Conservation (phyloP, 2,329 filamentous ascomycete species). For the Rhynchosporium secalis region DNA sequence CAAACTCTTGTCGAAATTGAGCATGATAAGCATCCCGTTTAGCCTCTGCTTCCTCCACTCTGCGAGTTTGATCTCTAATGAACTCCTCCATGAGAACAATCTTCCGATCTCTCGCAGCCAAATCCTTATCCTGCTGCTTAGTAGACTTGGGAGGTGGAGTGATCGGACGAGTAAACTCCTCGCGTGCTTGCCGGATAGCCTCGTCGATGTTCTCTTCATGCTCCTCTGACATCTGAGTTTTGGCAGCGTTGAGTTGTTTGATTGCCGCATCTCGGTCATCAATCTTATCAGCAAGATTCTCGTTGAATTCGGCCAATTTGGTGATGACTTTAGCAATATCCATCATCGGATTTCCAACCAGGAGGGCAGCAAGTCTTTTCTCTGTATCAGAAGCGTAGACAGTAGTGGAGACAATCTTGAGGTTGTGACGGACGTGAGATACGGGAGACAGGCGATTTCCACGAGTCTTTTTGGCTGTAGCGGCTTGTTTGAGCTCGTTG, state of each 20-base stretch:
- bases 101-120: neutral
- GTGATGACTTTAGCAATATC: neutral
- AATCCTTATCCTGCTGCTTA: neutral
- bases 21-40: neutral
- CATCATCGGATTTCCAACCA: constrained; percentile 9
- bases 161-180: neutral
- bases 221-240: neutral
- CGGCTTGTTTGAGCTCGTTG: neutral
- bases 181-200: neutral
- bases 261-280: constrained; percentile 4
- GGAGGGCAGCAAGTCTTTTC: neutral
- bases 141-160: neutral
- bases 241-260: neutral
- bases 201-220: neutral
- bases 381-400: neutral
- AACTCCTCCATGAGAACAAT: neutral
- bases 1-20: neutral
- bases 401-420: neutral
- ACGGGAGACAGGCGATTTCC: neutral
- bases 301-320: neutral
- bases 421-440: neutral
- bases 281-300: neutral
- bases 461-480: neutral
- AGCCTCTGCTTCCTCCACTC: neutral
- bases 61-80: neutral